Base-by-base conservation (phyloP, 192 early-diverging fungal species). In the Dimargaris verticillata region DNA sequence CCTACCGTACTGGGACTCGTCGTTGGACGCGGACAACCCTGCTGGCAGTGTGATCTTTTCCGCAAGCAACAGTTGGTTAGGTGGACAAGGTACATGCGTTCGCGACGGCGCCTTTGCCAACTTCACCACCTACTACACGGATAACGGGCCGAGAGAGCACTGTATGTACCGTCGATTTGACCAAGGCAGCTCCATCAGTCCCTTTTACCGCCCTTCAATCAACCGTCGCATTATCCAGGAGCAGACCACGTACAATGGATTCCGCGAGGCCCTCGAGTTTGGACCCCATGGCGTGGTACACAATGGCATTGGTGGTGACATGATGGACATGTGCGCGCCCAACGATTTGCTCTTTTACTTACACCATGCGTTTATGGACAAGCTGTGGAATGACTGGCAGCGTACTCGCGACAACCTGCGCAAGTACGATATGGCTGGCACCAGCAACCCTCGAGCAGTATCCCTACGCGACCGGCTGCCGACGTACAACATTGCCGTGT, bases 381-480 rank as follows among this genome's bases (percentile, higher is more conserved):
- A 70, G 33, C 29, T 77, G 68, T 77, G 75, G 75, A 67, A 65
- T 64, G 70, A 74, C 63, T 77, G 75, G 75, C 75, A 77, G n/a
- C 49, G 49, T n/a, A 25, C 20, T n/a, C 14, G 22, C 22, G n/a
- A 51, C 49, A 20, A 26, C 18, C 10, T 20, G 20, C 49, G 49
- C 49, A 20, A 51, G 18, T 51, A 25, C 18, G 49, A 51, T 18
- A 38, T 38, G 33, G 33, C 33, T 38, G 49, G 49, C 26, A 51
- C 49, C 9, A 20, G 22, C n/a, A 25, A 20, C 49, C 22, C 22
- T 25, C 14, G 26, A 51, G 22, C 9, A n/a, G 22, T 51, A 10
- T 25, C 49, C 26, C 26, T 26, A 18, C 7, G 6, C 22, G 26
- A 26, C 26, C 49, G 20, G 9, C 11, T 51, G 9, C 49, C 49